Base-by-base conservation (phyloP, 2,329 filamentous ascomycete genomes). In the Colletotrichum simmondsii region DNA sequence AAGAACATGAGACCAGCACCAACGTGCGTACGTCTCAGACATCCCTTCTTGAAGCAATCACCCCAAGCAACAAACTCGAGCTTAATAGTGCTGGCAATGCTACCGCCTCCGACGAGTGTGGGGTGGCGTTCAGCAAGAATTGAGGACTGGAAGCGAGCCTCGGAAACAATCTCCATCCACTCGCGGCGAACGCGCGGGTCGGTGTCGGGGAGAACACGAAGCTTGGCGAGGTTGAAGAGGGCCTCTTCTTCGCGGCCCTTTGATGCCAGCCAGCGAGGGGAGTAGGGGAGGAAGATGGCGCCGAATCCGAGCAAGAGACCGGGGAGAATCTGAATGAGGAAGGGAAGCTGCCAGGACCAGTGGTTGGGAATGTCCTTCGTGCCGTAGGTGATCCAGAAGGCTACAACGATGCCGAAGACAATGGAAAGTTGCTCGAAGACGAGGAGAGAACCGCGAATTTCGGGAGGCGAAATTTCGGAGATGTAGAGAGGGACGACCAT, bases 1-100 rank as follows among this genome's bases (percentile, higher is more conserved):
- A 90, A 91, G 76, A 91, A 90, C 83, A 88, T 87, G 16, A 91
- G 76, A 0, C 84, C 83, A 7, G 86, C 79, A 26, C 87, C 89
- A 22, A 90, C 82, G 59, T 78, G 74, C 0, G 81, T 83, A 14
- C 82, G 81, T 56, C 85, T 82, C 82, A 86, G 86, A 76, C 85
- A 87, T 4, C 86, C 85, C 19, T 79, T 80, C 70, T 79, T 84
- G 77, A 89, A 88, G 71, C 85, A 87, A 76, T 89, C 88, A 1
- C 79, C 75, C 83, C 86, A 90, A 1, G 82, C 81, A 0, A 82
- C 84, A 7, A 89, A 30, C 72, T 89, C 87, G 3, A 88, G 81
- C 61, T 85, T 83, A 16, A 88, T 74, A 5, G 80, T 80, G 22
- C 81, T 80, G 4, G 72, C 57, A 2, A 78, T 77, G 22, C 79